Evolutionary conservation across 257 asterid genomes (phyloP), one percentile per base, ranked within the genome.

Genomic region (Solanum megistacrolobum): DNA sequence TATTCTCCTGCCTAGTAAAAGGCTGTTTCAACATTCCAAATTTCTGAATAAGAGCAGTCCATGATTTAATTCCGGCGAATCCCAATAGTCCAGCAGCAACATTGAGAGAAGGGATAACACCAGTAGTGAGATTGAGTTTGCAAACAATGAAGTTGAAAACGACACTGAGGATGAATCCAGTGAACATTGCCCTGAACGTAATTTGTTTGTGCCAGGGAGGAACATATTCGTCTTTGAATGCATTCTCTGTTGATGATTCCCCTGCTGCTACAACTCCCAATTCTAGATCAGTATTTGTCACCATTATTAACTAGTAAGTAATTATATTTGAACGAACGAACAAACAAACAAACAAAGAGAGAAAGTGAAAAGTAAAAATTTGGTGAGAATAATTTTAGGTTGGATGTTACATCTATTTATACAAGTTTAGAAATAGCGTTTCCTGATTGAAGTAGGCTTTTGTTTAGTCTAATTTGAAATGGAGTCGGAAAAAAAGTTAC

Each of bases 121-220:
- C 98, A 13, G 98, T 95, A 4, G 98, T 89, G n/a, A 95, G 92
- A 60, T 93, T 95, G 12, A 95, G 93, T 87, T 95, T 95, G 86
- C 94, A 92, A 3, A 94, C 98, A 38, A 94, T 94, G 65, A 95
- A 91, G 84, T 89, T 94, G 84, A 94, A 95, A 25, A 95, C 89
- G 1, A 92, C 27, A 79, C 62, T 10, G 48, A 41, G 13, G 48
- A 41, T 41, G 48, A 41, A 41, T 41, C 48, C 13, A 3, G 48
- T 41, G 48, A 41, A 41, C 88, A 93, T 72, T 1, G 96, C 87
- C 60, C 98, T 83, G 8, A 88, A 1, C 2, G 96, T 95, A 23
- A 95, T 87, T 84, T 95, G 98, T 0, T 92, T 84, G 81, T 29
- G 20, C 96, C 96, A 95, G 21, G 95, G 41, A 1, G 96, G 98